Evolutionary conservation across 1,284 basidiomycete species (phyloP).

Genomic region (Athelia psychrophila): DNA sequence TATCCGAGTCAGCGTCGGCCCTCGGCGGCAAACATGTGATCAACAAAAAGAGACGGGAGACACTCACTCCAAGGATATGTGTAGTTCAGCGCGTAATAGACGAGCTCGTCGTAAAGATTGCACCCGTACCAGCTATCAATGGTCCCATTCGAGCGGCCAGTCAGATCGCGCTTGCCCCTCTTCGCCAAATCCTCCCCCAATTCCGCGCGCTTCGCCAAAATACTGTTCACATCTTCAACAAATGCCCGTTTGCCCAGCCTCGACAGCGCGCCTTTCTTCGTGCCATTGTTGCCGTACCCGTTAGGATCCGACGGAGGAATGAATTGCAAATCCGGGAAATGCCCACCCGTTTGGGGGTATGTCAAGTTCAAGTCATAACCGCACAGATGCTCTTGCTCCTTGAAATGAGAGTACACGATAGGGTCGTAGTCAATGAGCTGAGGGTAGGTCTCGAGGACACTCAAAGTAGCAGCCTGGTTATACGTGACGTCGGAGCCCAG

Average conservation of each 20-base stretch:
- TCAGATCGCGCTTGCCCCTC: slow-evolving; percentile 43
- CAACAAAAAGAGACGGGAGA: too few relatives aligned
- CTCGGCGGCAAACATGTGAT: too few relatives aligned
- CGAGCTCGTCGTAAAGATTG: slow-evolving; percentile 45
- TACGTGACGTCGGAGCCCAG: slow-evolving; percentile 47
- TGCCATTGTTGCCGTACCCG: too few relatives aligned
- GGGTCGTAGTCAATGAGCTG: slow-evolving; percentile 70
- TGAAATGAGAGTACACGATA: slow-evolving; percentile 64
- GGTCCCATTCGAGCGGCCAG: slow-evolving; percentile 41
- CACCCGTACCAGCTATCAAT: slow-evolving; percentile 64
- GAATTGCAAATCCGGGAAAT: slow-evolving; percentile 46
- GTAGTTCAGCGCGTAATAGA: slow-evolving; percentile 61
- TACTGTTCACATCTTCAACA: too few relatives aligned
- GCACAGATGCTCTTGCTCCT: slow-evolving; percentile 63
- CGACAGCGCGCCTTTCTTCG: too few relatives aligned
- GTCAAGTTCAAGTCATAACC: slow-evolving; percentile 66
- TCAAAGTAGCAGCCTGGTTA: slow-evolving; percentile 48
- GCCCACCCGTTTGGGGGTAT: slow-evolving; percentile 53
- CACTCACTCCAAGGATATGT: slow-evolving; percentile 68
- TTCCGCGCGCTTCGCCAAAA: too few relatives aligned
- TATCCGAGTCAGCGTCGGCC: too few relatives aligned
- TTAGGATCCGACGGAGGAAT: slow-evolving; percentile 24
- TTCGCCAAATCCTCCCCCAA: too few relatives aligned
- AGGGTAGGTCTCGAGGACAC: slow-evolving; percentile 65
- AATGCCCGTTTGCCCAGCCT: too few relatives aligned